Percentiles rank a stretch among this genome's conserved stretches.
These are phyloP conservation scores for Trichoderma atrobrunneum DNA, from an alignment of 2,329 filamentous ascomycete species.

Conservation along the genomic window DNA sequence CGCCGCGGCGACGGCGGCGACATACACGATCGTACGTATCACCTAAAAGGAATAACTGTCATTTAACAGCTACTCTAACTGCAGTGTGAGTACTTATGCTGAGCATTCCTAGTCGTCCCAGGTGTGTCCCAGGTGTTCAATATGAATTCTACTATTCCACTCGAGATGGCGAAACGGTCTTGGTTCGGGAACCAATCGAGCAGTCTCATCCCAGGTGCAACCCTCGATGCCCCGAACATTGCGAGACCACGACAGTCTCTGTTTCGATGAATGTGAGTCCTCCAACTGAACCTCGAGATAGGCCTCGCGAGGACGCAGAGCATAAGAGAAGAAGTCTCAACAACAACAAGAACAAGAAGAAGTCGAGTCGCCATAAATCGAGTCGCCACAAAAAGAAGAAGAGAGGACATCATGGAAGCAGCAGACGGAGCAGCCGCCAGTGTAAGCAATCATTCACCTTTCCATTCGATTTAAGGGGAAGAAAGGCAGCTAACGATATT, in stretches of 20 bases:
- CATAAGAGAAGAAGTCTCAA: background rate
- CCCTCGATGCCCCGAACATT: background rate
- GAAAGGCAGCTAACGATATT: background rate
- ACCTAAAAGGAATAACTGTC: background rate
- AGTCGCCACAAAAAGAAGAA: background rate
- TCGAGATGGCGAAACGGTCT: background rate
- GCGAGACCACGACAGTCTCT: background rate
- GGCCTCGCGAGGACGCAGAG: background rate
- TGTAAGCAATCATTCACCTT: background rate
- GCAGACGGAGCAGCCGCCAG: background rate
- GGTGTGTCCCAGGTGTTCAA: background rate
- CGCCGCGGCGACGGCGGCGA: background rate
- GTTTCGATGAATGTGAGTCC: background rate
- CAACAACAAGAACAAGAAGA: background rate
- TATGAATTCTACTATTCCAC: background rate
- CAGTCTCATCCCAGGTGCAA: background rate
- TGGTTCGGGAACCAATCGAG: background rate
- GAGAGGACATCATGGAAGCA: background rate
- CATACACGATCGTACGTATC: background rate
- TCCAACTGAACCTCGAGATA: background rate
- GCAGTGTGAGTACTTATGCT: background rate
- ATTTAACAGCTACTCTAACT: background rate
- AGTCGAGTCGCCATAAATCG: background rate
- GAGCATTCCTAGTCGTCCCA: background rate
- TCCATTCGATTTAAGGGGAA: too few species aligned